Evolutionary conservation across 306 rosid species (phyloP), one percentile per base, ranked within the genome.

Genomic region (Echinosophora koreensis): DNA sequence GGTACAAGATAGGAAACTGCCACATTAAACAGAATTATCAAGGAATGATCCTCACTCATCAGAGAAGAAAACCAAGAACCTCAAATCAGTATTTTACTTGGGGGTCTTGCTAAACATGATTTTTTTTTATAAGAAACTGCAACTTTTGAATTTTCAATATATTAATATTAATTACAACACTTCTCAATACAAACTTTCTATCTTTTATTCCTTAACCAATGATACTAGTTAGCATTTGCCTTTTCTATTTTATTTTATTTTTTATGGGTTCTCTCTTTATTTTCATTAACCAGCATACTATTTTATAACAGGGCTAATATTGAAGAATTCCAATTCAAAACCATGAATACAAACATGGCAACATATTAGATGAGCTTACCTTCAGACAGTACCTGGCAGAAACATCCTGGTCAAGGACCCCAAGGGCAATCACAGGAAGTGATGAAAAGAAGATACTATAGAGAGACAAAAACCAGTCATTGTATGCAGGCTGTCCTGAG

Each of bases 1-100:
- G 98, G 88, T 95, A 95, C 77, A 95, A 52, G 61, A 84, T 80
- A 55, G 98, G 97, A 86, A 92, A 95, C 98, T 95, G 93, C 80
- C 22, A 80, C 51, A 81, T 77, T 5, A 57, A 49, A 69, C 9
- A 60, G 5, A 56, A 47, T 63, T 16, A 87, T 28, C 16, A 57
- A 73, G 47, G 15, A 64, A 72, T 44, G 5, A 64, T 81, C 16
- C 46, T n/a, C 69, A 58, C 58, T 28, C 41, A 73, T 47, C 52
- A 47, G 1, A 47, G 2, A 4, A 47, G 52, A 2, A 47, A 47
- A 47, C 52, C 52, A 47, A 3, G 52, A 47, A 47, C 15, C 50
- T 10, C 11, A 22, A 22, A 22, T 22, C 22, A 22, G 22, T 22
- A 22, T 22, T 22, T 22, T 22, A 22, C 22, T 22, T 22, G 1